Evolutionary conservation across 768 basidiomycete species (phyloP), one percentile per base, ranked within the genome.

Genomic region (Coprinopsis strossmayeri): DNA sequence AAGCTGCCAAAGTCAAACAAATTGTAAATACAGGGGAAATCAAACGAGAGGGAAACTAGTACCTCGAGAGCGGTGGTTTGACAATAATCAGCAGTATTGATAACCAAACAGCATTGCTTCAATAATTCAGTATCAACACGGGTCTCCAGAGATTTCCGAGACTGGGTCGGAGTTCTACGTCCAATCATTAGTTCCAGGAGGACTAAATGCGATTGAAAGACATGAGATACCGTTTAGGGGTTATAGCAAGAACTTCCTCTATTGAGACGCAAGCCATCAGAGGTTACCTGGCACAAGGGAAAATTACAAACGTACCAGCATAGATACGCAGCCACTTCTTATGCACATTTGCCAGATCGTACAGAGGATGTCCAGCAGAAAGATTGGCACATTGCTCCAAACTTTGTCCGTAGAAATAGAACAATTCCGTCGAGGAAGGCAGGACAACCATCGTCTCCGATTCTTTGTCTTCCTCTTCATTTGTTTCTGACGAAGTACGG

Each of bases 1-100:
- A 24, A 99, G 76, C 91, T 97, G 60, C 7, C 15, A 12, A 21
- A 2, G 20, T 26, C 10, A n/a, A n/a, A n/a, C n/a, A n/a, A n/a
- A n/a, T n/a, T n/a, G n/a, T n/a, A n/a, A n/a, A n/a, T n/a, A n/a
- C n/a, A n/a, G n/a, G n/a, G n/a, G n/a, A n/a, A n/a, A n/a, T n/a
- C n/a, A n/a, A n/a, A n/a, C 40, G 42, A 24, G 20, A 43, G 45
- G 20, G 37, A 46, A 9, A 41, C 5, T 39, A 70, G 9, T 57
- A 86, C 93, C 78, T 96, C 91, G 17, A 81, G 60, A 1, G 94
- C 90, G 2, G 95, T 99, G 1, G 79, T 81, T 54, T 93, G 88
- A 60, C 96, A 99, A 61, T 98, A 99, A 61, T 98, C 94, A 1
- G 94, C 95, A 0, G 96, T 99, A 59, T 99, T 98, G 60, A 99